Base-by-base conservation (phyloP, 495 filamentous ascomycete species). In the Podospora sp. region DNA sequence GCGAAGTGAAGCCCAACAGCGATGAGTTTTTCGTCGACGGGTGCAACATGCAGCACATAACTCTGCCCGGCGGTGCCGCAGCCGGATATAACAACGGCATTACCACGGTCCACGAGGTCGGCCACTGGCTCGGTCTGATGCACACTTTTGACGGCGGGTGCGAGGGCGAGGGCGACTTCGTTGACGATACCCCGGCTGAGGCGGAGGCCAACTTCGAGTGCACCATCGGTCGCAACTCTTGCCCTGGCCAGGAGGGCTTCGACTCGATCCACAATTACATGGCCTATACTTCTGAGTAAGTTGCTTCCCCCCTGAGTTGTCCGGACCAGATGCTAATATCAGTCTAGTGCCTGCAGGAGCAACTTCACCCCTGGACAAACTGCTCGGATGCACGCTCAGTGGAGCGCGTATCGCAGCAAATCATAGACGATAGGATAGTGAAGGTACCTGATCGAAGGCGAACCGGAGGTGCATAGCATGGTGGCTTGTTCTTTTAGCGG, bases 21-120 rank as follows among this genome's bases (percentile, higher is more conserved):
- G 29, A 50, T 33, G 33, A 49, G 3, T 65, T 65, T 21, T 49
- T 18, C 0, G 22, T 21, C 26, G 63, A 65, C 29, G 63, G 63
- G 26, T 56, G 56, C n/a, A 58, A 60, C 0, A 49, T 60, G 0
- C 53, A 29, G 1, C 24, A 35, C 24, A 14, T 18, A 0, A 65
- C 63, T 9, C 27, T 65, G 2, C 63, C 51, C 5, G 56, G 27
- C 7, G 75, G 73, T 27, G 83, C 79, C 70, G 25, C 6, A 1
- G 20, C 8, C 9, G 20, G n/a, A 9, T 4, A 22, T 22, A 78
- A 84, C 71, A 55, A 73, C 29, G 84, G 84, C 62, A 77, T 69
- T 57, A 86, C 84, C 14, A 81, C 81, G 14, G 81, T 82, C 40
- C 84, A 87, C 67, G 85, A 86, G 73, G 80, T 82, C 26, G 84